These are phyloP conservation scores for Albizia julibrissin DNA, from an alignment of 306 rosid species.

Conservation along the genomic window DNA sequence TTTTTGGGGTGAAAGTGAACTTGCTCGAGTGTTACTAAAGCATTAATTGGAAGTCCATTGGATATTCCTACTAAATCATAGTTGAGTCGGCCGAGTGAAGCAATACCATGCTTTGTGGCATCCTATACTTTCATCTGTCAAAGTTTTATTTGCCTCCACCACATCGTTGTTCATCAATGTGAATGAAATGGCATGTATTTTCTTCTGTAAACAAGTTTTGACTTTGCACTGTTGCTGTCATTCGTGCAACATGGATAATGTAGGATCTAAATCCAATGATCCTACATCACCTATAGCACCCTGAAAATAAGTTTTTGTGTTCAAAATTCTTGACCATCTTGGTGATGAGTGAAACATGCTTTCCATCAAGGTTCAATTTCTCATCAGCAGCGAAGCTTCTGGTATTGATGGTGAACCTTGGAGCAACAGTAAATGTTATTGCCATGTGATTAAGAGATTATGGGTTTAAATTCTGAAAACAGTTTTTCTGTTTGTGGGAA, in stretches of 20 bases:
- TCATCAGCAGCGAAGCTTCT: background rate
- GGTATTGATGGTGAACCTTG: too few relatives aligned
- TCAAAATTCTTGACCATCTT: conserved; percentile 25
- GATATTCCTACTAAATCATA: conserved; percentile 10
- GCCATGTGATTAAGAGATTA: too few relatives aligned
- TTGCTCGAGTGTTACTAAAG: conserved; percentile 11
- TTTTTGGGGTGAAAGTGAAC: background rate
- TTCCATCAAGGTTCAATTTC: background rate
- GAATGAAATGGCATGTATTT: conserved; percentile 1
- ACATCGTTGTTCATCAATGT: background rate
- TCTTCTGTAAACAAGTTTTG: background rate
- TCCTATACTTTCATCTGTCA: too few relatives aligned
- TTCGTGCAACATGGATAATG: background rate
- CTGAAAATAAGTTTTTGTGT: background rate
- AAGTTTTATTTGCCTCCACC: conserved; percentile 9
- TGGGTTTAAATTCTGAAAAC: too few relatives aligned
- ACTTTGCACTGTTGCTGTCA: conserved; percentile 6
- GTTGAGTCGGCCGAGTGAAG: conserved; percentile 14
- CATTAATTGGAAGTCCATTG: background rate
- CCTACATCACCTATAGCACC: too few relatives aligned
- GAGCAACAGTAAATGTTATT: too few relatives aligned
- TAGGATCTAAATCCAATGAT: too few relatives aligned
- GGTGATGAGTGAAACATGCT: conserved; percentile 13
- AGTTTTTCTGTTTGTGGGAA: too few relatives aligned
- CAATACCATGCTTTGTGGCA: background rate